phyloP scores from a whole-genome alignment of 2,329 filamentous ascomycete species.

The Colletotrichum paranaense region DNA sequence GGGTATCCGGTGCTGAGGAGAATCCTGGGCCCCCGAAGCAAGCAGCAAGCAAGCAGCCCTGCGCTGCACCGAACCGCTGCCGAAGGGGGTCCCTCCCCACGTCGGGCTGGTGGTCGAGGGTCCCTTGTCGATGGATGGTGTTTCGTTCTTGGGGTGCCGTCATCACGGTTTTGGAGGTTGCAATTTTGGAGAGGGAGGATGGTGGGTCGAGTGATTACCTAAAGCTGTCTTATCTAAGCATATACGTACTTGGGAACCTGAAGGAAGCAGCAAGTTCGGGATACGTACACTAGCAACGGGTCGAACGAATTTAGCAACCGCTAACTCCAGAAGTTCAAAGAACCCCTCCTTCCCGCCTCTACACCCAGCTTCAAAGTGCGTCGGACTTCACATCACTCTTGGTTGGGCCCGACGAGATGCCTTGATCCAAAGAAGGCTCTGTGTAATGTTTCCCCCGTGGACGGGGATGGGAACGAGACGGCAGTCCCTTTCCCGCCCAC shows the following conservation, averaged over 20 bases:
- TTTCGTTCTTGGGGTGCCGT: neutral
- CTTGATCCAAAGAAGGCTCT: neutral
- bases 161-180: neutral
- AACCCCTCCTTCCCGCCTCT: neutral
- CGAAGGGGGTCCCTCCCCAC: conserved; percentile 9
- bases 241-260: neutral
- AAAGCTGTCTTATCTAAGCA: neutral
- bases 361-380: too few species aligned
- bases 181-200: neutral
- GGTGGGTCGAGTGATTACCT: neutral
- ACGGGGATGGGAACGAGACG: neutral
- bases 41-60: neutral
- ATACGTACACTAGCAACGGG: neutral
- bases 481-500: neutral
- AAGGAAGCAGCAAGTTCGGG: neutral
- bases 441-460: neutral
- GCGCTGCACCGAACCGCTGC: conserved; percentile 30
- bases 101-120: neutral
- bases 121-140: conserved; percentile 16
- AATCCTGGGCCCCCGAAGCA: conserved; percentile 18
- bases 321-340: neutral
- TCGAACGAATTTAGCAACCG: neutral
- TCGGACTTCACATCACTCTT: neutral
- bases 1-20: conserved; percentile 28
- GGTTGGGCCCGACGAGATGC: neutral